Conservation (phyloP, 2,329 filamentous ascomycete species). For the Elsinoe arachidis region DNA sequence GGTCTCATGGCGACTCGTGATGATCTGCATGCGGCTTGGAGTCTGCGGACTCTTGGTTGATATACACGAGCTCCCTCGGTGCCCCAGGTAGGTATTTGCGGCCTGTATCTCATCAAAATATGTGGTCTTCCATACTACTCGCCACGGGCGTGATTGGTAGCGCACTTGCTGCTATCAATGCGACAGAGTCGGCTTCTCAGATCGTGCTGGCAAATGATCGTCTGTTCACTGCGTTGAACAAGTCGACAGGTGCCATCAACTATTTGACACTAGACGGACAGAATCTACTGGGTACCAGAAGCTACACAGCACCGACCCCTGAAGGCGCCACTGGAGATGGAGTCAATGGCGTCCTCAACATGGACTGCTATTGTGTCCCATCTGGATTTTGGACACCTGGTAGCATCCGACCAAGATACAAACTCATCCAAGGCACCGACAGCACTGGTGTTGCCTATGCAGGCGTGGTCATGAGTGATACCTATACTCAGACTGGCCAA, state of each 20-base stretch:
- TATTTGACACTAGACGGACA: conserved; percentile 39
- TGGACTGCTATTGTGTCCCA: conserved; percentile 56
- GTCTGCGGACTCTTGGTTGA: background rate
- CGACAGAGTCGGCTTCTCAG: conserved; percentile 24
- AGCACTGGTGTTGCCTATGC: conserved; percentile 45
- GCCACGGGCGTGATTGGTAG: background rate
- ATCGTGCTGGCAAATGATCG: conserved; percentile 39
- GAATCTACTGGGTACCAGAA: conserved; percentile 44
- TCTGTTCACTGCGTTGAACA: conserved; percentile 37
- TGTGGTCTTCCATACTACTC: background rate
- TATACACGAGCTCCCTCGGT: background rate
- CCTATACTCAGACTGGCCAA: conserved; percentile 50
- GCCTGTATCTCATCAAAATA: background rate
- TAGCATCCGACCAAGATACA: conserved; percentile 39
- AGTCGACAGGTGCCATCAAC: conserved; percentile 35
- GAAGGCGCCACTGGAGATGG: conserved; percentile 24
- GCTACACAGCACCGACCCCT: conserved; percentile 16
- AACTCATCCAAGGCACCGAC: conserved; percentile 46
- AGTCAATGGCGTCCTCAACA: conserved; percentile 44
- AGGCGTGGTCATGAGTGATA: conserved; percentile 52
- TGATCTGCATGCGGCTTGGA: background rate
- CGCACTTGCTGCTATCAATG: conserved; percentile 17
- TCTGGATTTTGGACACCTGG: conserved; percentile 53
- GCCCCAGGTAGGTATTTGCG: background rate
- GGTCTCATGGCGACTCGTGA: background rate